phyloP scores from a whole-genome alignment of 2,329 filamentous ascomycete species.

The Botrytis aclada region DNA sequence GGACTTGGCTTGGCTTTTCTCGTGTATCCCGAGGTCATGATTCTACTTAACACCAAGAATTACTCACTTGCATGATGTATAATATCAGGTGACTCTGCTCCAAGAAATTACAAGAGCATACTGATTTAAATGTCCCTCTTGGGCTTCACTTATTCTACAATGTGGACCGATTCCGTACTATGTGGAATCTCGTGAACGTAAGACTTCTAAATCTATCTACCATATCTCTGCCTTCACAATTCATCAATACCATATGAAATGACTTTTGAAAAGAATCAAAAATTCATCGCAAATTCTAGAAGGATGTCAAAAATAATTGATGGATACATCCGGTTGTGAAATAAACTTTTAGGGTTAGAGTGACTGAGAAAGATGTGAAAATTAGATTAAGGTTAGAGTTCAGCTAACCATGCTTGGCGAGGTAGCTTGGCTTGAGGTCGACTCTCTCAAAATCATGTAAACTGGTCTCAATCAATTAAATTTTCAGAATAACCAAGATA shows the following conservation, averaged over 20 bases:
- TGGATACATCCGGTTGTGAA: neutral
- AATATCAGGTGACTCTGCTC: neutral
- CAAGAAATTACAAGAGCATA: neutral
- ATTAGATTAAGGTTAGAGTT: neutral
- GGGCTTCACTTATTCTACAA: neutral
- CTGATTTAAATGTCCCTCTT: neutral
- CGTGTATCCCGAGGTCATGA: neutral
- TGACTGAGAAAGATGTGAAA: neutral
- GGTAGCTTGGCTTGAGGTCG: neutral
- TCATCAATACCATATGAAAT: neutral
- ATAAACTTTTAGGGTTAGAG: neutral
- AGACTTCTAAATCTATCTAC: neutral
- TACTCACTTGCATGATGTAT: neutral
- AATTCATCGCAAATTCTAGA: neutral
- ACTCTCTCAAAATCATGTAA: neutral
- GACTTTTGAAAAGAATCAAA: neutral
- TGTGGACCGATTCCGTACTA: too few relatives aligned
- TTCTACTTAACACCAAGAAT: neutral
- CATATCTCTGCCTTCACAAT: neutral
- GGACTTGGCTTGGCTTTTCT: neutral
- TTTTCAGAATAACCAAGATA: neutral
- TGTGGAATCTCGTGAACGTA: neutral
- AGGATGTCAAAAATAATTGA: neutral
- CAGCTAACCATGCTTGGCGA: neutral
- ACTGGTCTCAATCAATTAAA: neutral